A percentile compares a stretch with the other conserved stretches of the same genome.
Evolutionary conservation across 192 early-diverging fungal genomes (phyloP).

Genomic region (Backusella luteola): DNA sequence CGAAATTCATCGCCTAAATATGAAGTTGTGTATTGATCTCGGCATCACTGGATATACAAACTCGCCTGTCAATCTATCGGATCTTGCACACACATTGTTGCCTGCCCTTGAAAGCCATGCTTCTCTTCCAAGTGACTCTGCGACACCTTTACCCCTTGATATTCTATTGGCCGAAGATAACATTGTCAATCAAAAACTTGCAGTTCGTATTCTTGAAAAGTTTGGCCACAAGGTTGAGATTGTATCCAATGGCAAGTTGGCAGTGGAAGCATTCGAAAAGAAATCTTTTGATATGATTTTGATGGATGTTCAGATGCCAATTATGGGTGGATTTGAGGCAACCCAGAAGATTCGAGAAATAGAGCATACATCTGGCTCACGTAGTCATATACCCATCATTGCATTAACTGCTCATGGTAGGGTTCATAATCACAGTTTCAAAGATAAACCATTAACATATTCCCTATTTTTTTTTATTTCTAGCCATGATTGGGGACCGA

Average conservation of each 20-base stretch:
- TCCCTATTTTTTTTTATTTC: background rate
- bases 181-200: conserved; percentile 82
- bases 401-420: conserved; percentile 63
- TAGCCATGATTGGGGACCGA: conserved; percentile 71
- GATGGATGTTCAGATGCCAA: conserved; percentile 90
- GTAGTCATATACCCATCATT: conserved; percentile 48
- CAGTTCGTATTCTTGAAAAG: conserved; percentile 69
- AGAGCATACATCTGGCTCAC: conserved; percentile 46
- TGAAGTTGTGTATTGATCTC: conserved; percentile 67
- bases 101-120: conserved; percentile 68
- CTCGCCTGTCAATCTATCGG: conserved; percentile 57
- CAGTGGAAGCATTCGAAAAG: conserved; percentile 65
- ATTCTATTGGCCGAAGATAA: conserved; percentile 87
- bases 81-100: conserved; percentile 68
- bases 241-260: conserved; percentile 77
- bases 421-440: background rate
- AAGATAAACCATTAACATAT: background rate
- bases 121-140: conserved; percentile 52
- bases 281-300: conserved; percentile 61
- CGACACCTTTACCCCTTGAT: conserved; percentile 46
- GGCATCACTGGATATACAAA: conserved; percentile 73
- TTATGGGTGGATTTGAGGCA: conserved; percentile 90
- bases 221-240: conserved; percentile 75
- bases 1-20: conserved; percentile 56
- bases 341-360: conserved; percentile 75